Percentiles rank a stretch among this genome's conserved stretches.
These are phyloP conservation scores for Ophiosphaerella korrae DNA, from an alignment of 2,329 filamentous ascomycete genomes.

Conservation along the genomic window DNA sequence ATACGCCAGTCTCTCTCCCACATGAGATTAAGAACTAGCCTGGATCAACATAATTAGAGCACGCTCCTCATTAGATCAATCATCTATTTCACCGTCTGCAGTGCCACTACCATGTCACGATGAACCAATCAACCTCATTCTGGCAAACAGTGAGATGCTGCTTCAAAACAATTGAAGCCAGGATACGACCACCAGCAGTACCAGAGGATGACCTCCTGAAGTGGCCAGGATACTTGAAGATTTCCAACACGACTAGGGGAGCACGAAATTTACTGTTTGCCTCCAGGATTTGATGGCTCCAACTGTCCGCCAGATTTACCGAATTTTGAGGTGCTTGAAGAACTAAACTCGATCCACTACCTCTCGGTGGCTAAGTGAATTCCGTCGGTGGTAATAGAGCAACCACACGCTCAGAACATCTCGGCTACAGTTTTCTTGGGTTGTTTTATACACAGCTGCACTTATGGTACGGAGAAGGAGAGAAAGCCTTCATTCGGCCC, in stretches of 20 bases:
- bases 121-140: constrained; percentile 16
- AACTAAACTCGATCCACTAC: too few species aligned
- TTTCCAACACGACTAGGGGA: constrained; percentile 19
- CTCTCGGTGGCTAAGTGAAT: too few species aligned
- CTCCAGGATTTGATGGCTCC: too few species aligned
- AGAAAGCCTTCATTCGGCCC: too few species aligned
- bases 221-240: constrained; percentile 23
- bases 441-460: too few species aligned
- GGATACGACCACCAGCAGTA: constrained; percentile 4
- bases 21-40: constrained; percentile 26
- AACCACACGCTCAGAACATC: too few species aligned
- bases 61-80: constrained; percentile 3
- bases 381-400: too few species aligned
- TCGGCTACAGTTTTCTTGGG: too few species aligned
- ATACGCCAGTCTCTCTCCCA: constrained; percentile 33
- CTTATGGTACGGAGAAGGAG: too few species aligned
- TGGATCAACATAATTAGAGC: constrained; percentile 21
- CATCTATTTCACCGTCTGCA: neutral
- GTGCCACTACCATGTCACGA: constrained; percentile 8
- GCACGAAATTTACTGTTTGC: constrained; percentile 8
- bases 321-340: too few species aligned
- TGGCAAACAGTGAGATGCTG: constrained; percentile 26
- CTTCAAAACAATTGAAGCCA: constrained; percentile 13
- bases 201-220: constrained; percentile 22
- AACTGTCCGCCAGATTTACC: too few species aligned